Evolutionary conservation across 306 rosid genomes (phyloP).

Genomic region (Ormosia emarginata): DNA sequence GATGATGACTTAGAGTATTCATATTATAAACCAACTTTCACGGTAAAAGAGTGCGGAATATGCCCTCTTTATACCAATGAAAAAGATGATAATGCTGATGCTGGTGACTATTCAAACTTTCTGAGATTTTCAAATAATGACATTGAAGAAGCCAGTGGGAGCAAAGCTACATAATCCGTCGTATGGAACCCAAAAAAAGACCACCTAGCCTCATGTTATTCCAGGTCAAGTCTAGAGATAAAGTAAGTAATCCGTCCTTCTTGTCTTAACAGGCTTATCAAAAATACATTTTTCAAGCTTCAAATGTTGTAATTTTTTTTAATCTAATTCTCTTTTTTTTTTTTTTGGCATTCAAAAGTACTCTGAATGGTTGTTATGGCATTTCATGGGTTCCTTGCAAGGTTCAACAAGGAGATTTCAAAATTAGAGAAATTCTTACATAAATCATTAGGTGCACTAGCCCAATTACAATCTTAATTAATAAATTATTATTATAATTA

Average conservation of each 20-base stretch:
- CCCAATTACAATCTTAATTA: too few relatives aligned
- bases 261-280: background rate
- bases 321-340: slow-evolving; percentile 14
- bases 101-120: background rate
- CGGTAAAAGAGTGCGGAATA: slow-evolving; percentile 11
- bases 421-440: slow-evolving; percentile 41
- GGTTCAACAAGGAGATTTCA: slow-evolving; percentile 92
- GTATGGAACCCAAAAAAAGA: too few relatives aligned
- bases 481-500: too few relatives aligned
- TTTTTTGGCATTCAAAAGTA: slow-evolving; percentile 27
- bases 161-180: background rate
- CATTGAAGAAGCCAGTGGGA: background rate
- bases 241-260: slow-evolving; percentile 34
- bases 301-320: background rate
- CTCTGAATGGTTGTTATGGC: slow-evolving; percentile 68
- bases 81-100: background rate
- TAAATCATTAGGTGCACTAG: too few relatives aligned
- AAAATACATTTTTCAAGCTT: background rate
- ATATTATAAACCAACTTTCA: background rate
- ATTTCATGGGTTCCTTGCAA: slow-evolving; percentile 87
- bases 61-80: background rate
- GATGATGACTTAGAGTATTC: too few relatives aligned
- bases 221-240: slow-evolving; percentile 54
- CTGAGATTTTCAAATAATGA: background rate
- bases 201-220: too few relatives aligned